A percentile compares a stretch with the other conserved stretches of the same genome.
Conservation (phyloP, 139 green algal species). For the Closterium sp. region DNA sequence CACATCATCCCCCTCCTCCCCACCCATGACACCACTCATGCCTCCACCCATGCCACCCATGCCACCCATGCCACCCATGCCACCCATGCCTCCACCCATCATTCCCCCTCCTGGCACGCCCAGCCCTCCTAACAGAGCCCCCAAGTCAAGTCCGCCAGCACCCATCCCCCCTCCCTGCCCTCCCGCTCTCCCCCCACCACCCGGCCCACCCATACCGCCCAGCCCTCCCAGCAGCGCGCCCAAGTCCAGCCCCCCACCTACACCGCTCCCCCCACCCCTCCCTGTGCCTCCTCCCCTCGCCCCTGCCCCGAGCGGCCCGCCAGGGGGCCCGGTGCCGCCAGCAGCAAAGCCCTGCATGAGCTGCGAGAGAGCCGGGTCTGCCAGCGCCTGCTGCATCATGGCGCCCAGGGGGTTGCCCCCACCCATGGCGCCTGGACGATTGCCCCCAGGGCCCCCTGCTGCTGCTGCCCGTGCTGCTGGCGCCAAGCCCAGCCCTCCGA, state of each 20-base stretch:
- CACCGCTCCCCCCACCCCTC: not conserved
- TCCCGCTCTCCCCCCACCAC: too few species aligned
- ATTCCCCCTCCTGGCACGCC: not conserved
- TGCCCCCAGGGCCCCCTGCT: too few species aligned
- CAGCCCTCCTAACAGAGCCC: not conserved
- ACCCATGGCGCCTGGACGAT: too few species aligned
- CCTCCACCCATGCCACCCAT: too few species aligned
- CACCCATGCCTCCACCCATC: not conserved
- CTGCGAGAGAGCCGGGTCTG: not conserved
- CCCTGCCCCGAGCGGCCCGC: not conserved
- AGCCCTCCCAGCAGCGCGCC: not conserved
- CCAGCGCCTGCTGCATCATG: not conserved
- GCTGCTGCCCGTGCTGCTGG: not conserved
- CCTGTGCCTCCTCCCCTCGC: not conserved
- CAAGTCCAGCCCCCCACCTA: not conserved
- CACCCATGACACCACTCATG: not conserved
- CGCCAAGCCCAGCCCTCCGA: not conserved
- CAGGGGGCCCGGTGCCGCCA: not conserved
- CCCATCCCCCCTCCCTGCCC: not conserved
- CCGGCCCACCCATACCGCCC: too few species aligned
- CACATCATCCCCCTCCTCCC: not conserved
- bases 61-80: too few species aligned
- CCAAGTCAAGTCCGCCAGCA: not conserved
- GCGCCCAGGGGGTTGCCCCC: not conserved
- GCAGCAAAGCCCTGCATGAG: not conserved